phyloP scores from a whole-genome alignment of 2,329 filamentous ascomycete species.

The Stachybotrys chartarum region DNA sequence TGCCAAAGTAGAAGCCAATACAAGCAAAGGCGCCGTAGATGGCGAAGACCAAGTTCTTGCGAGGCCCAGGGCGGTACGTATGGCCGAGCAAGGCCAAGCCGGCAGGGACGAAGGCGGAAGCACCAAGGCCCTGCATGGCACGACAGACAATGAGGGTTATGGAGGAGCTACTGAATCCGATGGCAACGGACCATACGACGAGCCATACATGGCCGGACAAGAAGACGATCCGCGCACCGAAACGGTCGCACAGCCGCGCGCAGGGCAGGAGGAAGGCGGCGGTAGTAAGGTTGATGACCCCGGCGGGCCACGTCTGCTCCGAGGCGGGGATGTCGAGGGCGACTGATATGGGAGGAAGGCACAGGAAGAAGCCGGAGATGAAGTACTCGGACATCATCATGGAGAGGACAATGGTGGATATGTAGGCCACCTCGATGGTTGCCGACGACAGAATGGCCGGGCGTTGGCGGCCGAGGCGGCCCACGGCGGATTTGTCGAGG shows the following conservation, averaged over 20 bases:
- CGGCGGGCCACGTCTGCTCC: constrained; percentile 58
- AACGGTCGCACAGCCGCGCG: constrained; percentile 54
- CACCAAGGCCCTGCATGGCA: constrained; percentile 65
- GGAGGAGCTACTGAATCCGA: constrained; percentile 59
- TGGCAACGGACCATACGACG: constrained; percentile 58
- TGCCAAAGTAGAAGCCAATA: constrained; percentile 56
- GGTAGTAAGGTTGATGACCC: constrained; percentile 51
- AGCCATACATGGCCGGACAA: constrained; percentile 57
- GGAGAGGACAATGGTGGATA: constrained; percentile 53
- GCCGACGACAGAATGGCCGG: constrained; percentile 46
- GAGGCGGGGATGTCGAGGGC: constrained; percentile 54
- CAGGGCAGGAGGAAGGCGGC: constrained; percentile 54
- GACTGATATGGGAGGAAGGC: constrained; percentile 57
- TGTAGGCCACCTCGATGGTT: constrained; percentile 54
- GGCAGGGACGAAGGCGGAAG: constrained; percentile 61
- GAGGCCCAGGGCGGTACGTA: constrained; percentile 61
- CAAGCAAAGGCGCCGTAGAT: constrained; percentile 53
- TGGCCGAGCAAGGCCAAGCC: constrained; percentile 65
- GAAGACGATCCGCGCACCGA: constrained; percentile 56
- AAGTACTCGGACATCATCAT: constrained; percentile 67
- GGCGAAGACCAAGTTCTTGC: constrained; percentile 61
- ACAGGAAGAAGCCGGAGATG: constrained; percentile 68
- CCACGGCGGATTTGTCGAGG: constrained; percentile 33
- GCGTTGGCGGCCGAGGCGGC: constrained; percentile 55
- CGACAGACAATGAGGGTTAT: constrained; percentile 66